Evolutionary conservation across 148 eudicot species (phyloP).

Genomic region (Chenopodium berlandieri): DNA sequence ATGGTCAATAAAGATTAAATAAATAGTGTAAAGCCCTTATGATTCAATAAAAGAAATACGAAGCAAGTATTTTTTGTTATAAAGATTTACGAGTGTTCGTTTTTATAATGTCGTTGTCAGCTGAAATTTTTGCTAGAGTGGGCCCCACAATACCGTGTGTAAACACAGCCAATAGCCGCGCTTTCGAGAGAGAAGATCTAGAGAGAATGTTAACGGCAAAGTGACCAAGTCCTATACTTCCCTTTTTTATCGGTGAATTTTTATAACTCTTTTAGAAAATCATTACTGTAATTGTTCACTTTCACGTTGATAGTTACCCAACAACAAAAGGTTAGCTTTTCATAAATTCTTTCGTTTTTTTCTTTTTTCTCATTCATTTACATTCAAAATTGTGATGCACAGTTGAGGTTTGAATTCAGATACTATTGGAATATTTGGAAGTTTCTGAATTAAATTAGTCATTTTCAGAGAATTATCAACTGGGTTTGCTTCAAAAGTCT

Average conservation of each 20-base stretch:
- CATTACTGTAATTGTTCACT: neutral
- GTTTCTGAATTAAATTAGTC: conserved; percentile 11
- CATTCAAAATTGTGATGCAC: neutral
- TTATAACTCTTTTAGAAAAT: neutral
- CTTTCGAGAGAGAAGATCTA: conserved; percentile 15
- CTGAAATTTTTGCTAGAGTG: neutral
- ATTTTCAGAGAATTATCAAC: conserved; percentile 9
- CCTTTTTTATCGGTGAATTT: neutral
- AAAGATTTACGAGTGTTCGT: too few species aligned
- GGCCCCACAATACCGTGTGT: conserved; percentile 31
- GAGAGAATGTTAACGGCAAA: conserved; percentile 19
- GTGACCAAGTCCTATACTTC: neutral
- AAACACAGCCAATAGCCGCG: neutral
- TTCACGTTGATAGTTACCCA: neutral
- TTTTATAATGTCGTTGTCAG: conserved; percentile 10
- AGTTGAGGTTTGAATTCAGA: conserved; percentile 5
- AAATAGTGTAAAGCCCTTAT: too few species aligned
- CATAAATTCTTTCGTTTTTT: neutral
- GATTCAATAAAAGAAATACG: too few species aligned
- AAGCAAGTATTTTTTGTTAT: too few species aligned
- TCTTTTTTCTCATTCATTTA: neutral
- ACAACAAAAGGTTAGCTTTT: neutral
- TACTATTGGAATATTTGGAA: neutral
- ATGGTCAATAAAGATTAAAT: too few species aligned
- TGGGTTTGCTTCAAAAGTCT: conserved; percentile 19